A percentile compares a stretch with the other conserved stretches of the same genome.
phyloP scores from a whole-genome alignment of 495 filamentous ascomycete species.

The Geopyxis carbonaria region DNA sequence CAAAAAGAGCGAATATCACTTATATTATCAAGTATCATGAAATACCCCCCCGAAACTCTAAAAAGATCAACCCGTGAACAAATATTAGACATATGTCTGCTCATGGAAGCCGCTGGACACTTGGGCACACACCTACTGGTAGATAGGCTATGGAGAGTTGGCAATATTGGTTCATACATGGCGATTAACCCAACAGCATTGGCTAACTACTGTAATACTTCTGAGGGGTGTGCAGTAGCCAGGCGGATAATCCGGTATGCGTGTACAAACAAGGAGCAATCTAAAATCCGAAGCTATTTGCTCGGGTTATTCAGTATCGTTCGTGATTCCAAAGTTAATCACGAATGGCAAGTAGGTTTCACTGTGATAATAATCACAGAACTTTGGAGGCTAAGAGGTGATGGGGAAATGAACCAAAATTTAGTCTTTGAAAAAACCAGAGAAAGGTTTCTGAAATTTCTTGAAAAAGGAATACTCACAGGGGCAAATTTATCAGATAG shows the following conservation, averaged over 20 bases:
- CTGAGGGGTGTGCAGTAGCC: no score
- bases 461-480: not conserved
- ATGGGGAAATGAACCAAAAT: not conserved
- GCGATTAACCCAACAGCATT: no score
- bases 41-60: constrained; percentile 15
- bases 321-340: no score
- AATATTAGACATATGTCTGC: constrained; percentile 16
- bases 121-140: constrained; percentile 5
- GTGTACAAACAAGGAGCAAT: no score
- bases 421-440: not conserved
- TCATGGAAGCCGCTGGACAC: constrained; percentile 5
- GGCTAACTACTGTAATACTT: no score
- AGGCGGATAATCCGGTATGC: no score
- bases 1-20: no score
- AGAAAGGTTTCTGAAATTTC: not conserved
- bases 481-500: not conserved
- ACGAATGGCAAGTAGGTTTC: no score
- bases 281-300: no score
- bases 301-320: no score
- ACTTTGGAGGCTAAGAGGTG: constrained; percentile 13
- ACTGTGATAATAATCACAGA: constrained; percentile 18
- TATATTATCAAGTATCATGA: constrained; percentile 12
- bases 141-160: constrained; percentile 15
- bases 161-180: constrained; percentile 19
- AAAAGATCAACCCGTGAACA: constrained; percentile 14